A percentile compares a stretch with the other conserved stretches of the same genome.
Conservation (phyloP, 2,329 filamentous ascomycete species). For the Emericellopsis cladophorae region DNA sequence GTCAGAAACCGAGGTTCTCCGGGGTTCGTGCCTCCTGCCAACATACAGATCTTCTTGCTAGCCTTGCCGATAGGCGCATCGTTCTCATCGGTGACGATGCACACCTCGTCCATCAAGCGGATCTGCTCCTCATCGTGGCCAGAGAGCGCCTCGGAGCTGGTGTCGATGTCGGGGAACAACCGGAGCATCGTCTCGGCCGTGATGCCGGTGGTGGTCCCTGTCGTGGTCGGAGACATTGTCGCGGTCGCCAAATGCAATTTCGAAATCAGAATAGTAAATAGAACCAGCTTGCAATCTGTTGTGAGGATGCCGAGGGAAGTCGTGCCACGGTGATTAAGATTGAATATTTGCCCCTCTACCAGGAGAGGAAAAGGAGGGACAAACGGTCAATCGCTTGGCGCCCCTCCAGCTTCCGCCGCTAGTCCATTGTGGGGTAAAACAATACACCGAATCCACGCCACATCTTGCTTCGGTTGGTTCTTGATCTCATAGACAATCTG, state of each 20-base stretch:
- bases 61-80: constrained; percentile 89
- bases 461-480: no score
- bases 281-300: no score
- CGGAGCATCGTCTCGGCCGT: constrained; percentile 77
- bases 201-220: constrained; percentile 47
- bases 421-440: no score
- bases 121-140: constrained; percentile 98
- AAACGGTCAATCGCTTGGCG: no score
- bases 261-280: no score
- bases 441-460: no score
- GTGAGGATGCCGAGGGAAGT: no score
- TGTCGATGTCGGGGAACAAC: constrained; percentile 76
- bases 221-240: constrained; percentile 20
- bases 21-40: not conserved
- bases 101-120: constrained; percentile 95
- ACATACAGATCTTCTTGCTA: constrained; percentile 93
- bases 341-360: no score
- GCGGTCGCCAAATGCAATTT: not conserved
- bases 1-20: not conserved
- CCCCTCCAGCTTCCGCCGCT: no score
- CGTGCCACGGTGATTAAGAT: no score
- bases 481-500: no score
- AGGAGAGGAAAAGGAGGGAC: no score
- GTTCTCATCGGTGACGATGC: constrained; percentile 89
- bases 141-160: constrained; percentile 60